These are phyloP conservation scores for Ensete glaucum DNA, from an alignment of 176 grass and related monocot genomes.

Conservation along the genomic window DNA sequence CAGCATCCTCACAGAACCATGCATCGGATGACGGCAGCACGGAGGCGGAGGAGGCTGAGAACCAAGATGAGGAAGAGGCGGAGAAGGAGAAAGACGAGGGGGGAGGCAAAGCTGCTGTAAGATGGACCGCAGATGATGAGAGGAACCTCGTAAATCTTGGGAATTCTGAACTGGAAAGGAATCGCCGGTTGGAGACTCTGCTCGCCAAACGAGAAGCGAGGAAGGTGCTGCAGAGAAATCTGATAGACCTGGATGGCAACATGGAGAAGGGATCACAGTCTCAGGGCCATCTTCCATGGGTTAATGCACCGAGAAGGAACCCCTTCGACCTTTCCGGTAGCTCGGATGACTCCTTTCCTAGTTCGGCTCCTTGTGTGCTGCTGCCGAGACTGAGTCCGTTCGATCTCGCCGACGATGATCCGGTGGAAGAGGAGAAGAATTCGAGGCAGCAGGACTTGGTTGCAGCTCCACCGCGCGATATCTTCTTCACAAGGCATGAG, in stretches of 20 bases:
- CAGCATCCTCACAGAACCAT: slow-evolving; percentile 38
- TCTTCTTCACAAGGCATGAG: slow-evolving; percentile 59
- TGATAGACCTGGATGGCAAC: slow-evolving; percentile 34
- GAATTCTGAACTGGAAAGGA: slow-evolving; percentile 85
- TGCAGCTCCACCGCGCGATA: slow-evolving; percentile 39
- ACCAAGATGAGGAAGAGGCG: slow-evolving; percentile 35
- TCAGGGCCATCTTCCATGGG: slow-evolving; percentile 35
- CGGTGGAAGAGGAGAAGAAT: slow-evolving; percentile 32
- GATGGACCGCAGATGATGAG: slow-evolving; percentile 89
- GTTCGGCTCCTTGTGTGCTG: slow-evolving; percentile 81
- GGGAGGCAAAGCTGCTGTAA: slow-evolving; percentile 42
- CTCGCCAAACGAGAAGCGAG: slow-evolving; percentile 75
- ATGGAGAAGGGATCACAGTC: slow-evolving; percentile 46
- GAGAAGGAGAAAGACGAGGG: slow-evolving; percentile 41
- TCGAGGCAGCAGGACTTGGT: slow-evolving; percentile 26
- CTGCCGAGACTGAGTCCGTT: slow-evolving; percentile 60
- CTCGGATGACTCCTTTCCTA: slow-evolving; percentile 49
- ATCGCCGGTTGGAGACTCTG: slow-evolving; percentile 81
- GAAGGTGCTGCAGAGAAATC: slow-evolving; percentile 52
- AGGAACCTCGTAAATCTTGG: slow-evolving; percentile 94
- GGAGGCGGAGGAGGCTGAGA: slow-evolving; percentile 29
- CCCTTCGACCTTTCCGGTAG: slow-evolving; percentile 70
- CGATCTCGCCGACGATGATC: slow-evolving; percentile 57
- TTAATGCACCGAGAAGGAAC: slow-evolving; percentile 62
- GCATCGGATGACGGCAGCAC: slow-evolving; percentile 51